Conservation (phyloP, 75 land plant species). For the Cunninghamia lanceolata region DNA sequence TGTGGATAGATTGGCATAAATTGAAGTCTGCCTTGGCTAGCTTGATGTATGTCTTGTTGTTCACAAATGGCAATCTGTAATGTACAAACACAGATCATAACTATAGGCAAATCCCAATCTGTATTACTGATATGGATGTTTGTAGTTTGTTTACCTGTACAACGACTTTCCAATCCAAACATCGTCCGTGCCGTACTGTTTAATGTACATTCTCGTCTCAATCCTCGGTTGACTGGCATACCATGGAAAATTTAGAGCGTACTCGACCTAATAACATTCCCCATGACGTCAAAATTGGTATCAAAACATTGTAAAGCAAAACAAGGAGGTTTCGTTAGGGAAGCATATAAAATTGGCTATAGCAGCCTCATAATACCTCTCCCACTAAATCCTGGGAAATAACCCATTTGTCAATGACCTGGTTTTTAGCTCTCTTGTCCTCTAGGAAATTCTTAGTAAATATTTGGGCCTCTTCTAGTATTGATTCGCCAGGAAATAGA, state of each 20-base stretch:
- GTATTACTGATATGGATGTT: too few species aligned
- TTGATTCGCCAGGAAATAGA: constrained; percentile 63
- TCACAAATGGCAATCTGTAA: constrained; percentile 71
- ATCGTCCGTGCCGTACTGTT: constrained; percentile 72
- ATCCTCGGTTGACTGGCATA: constrained; percentile 72
- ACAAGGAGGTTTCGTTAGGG: too few species aligned
- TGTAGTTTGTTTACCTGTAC: constrained; percentile 45
- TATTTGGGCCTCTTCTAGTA: constrained; percentile 55
- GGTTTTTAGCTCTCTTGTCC: constrained; percentile 34
- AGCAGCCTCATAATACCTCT: constrained; percentile 59
- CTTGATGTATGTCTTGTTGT: constrained; percentile 54
- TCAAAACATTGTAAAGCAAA: too few species aligned
- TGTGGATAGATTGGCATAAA: constrained; percentile 48
- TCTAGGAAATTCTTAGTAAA: constrained; percentile 52
- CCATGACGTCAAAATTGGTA: background rate
- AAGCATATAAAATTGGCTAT: background rate
- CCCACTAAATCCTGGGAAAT: constrained; percentile 73
- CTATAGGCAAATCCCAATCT: background rate
- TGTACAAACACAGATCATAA: background rate
- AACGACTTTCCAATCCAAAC: constrained; percentile 92
- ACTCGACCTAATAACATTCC: constrained; percentile 51
- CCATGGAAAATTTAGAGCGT: constrained; percentile 76
- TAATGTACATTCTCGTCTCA: constrained; percentile 67
- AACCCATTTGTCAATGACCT: constrained; percentile 90
- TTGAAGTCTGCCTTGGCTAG: constrained; percentile 67